These are phyloP conservation scores for Daedalea quercina DNA, from an alignment of 768 basidiomycete species.

Conservation along the genomic window DNA sequence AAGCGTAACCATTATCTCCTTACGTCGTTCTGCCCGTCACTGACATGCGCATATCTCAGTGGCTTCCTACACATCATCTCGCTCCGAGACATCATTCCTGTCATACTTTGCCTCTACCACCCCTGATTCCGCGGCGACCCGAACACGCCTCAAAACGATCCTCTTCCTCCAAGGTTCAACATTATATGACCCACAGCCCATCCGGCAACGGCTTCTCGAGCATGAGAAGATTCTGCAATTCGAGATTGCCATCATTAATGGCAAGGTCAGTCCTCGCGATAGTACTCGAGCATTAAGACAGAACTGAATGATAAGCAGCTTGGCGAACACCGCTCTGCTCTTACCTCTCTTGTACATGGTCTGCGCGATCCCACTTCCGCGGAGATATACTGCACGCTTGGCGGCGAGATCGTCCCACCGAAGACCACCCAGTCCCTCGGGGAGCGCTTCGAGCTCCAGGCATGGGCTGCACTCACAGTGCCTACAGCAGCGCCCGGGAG, in stretches of 20 bases:
- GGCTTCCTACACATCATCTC: constrained; percentile 22
- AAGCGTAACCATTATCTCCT: constrained; percentile 49
- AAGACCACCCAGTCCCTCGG: constrained; percentile 48
- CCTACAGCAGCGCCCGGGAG: constrained; percentile 7
- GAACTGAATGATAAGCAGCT: constrained; percentile 34
- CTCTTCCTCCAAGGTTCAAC: constrained; percentile 76
- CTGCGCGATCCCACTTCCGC: constrained; percentile 73
- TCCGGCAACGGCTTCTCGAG: constrained; percentile 39
- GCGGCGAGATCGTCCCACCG: constrained; percentile 65
- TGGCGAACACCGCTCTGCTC: constrained; percentile 53
- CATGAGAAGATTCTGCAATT: constrained; percentile 51
- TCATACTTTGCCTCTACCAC: constrained; percentile 80
- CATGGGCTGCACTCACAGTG: constrained; percentile 47
- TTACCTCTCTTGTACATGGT: constrained; percentile 60
- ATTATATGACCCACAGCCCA: constrained; percentile 49
- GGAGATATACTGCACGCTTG: constrained; percentile 80
- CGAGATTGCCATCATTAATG: constrained; percentile 75
- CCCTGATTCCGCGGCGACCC: constrained; percentile 71
- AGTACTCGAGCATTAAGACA: not conserved
- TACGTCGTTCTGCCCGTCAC: constrained; percentile 34
- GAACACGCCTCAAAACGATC: constrained; percentile 64
- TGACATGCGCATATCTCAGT: constrained; percentile 9
- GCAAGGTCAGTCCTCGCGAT: constrained; percentile 46
- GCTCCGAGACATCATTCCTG: constrained; percentile 41
- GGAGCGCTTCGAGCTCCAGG: constrained; percentile 40